phyloP scores from a whole-genome alignment of 768 basidiomycete species.

The Sarcodon aspratus region DNA sequence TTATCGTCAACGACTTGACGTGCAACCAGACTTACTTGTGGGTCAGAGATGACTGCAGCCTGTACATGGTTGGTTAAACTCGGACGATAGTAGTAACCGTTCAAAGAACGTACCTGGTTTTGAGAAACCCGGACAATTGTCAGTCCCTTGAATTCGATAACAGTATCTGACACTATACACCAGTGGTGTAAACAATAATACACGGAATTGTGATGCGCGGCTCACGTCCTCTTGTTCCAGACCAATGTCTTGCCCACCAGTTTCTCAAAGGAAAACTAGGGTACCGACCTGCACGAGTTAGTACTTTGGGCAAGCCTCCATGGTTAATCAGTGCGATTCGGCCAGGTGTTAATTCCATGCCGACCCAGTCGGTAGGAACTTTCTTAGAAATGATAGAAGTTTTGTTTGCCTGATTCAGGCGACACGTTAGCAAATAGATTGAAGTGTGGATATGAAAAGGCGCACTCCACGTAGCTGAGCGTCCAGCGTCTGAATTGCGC shows the following conservation, averaged over 20 bases:
- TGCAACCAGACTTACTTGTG: conserved; percentile 30
- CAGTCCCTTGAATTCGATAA: conserved; percentile 69
- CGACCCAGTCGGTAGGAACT: conserved; percentile 60
- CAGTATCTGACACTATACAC: conserved; percentile 71
- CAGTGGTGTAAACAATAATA: neutral
- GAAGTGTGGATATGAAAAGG: neutral
- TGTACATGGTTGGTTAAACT: conserved; percentile 2
- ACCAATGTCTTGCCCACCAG: conserved; percentile 77
- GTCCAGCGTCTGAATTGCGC: conserved; percentile 63
- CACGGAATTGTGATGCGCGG: conserved; percentile 4
- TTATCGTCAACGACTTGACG: neutral
- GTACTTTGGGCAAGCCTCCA: conserved; percentile 69
- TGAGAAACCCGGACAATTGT: conserved; percentile 83
- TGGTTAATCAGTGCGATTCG: conserved; percentile 67
- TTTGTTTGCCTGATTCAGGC: conserved; percentile 36
- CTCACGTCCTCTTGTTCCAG: conserved; percentile 58
- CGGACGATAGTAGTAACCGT: neutral
- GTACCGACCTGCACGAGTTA: conserved; percentile 69
- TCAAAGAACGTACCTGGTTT: conserved; percentile 39
- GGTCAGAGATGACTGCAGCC: conserved; percentile 69
- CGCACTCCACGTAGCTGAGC: conserved; percentile 41
- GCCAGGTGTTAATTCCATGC: conserved; percentile 63
- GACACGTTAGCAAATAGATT: neutral
- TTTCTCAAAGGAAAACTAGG: conserved; percentile 67
- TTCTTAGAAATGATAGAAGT: conserved; percentile 54